Evolutionary conservation across 495 filamentous ascomycete genomes (phyloP), one percentile per base, ranked within the genome.

Genomic region (Aspergillus leporis): DNA sequence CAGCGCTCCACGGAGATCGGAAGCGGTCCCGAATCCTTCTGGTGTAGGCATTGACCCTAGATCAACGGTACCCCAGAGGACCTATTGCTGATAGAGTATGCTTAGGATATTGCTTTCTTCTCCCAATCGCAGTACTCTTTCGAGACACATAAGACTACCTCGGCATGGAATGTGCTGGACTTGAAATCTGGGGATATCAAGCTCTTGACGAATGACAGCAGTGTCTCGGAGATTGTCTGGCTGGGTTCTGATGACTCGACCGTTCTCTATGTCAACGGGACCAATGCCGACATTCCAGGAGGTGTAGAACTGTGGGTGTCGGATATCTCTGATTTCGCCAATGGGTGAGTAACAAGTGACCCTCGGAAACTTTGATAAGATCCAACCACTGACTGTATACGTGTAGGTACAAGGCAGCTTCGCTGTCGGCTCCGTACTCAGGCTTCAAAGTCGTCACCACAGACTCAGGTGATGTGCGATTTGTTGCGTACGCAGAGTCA

Each of bases 361-460:
- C 19, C 46, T 34, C 13, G 4, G 21, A 51, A 14, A 21, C 4
- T 53, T 43, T 25, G 1, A 7, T 18, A 30, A 9, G 49, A 40
- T 3, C 54, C 58, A 50, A 53, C 41, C 36, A 38, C 12, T 16
- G 54, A 45, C 22, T 3, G 2, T 19, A 50, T 21, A n/a, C 28
- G 19, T 60, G 61, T 64, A 84, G 78, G 21, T 81, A 83, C 46
- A 79, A 83, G 19, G 85, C 82, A 28, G 81, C 80, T 1, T 78
- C 73, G 3, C 77, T 94, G 59, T 71, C 83, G 32, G 87, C 79
- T 4, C 70, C 82, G 0, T 74, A 90, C n/a, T 83, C 77, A 25
- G 88, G 89, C 60, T 70, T 93, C 48, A 93, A 91, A 64, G 68
- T 83, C 19, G 81, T 77, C 36, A 72, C 74, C 32, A 76, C 88